phyloP scores from a whole-genome alignment of 2,329 filamentous ascomycete species.

The Aspergillus pseudonomiae region DNA sequence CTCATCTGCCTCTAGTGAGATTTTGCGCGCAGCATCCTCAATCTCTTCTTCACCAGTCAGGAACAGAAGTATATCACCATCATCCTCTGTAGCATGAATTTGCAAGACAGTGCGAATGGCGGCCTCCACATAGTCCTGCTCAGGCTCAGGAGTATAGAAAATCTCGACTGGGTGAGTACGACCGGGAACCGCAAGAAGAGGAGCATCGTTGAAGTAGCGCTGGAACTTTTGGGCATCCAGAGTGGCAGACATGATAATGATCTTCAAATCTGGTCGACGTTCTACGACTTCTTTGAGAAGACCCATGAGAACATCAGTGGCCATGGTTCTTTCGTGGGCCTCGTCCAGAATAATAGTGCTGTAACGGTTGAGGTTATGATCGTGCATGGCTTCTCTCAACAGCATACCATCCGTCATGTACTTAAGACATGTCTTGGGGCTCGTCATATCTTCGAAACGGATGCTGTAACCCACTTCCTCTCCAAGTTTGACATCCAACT shows the following conservation, averaged over 20 bases:
- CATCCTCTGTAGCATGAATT: conserved; percentile 89
- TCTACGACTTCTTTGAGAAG: conserved; percentile 86
- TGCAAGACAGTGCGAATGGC: conserved; percentile 92
- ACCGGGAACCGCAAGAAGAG: conserved; percentile 89
- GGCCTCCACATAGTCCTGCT: conserved; percentile 95
- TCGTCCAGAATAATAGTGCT: conserved; percentile 98
- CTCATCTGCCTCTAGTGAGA: conserved; percentile 86
- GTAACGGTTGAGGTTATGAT: conserved; percentile 87
- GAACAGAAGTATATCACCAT: conserved; percentile 93
- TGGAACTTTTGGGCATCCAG: conserved; percentile 98
- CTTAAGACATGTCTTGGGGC: conserved; percentile 87
- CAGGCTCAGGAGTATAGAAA: conserved; percentile 95
- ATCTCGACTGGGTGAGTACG: conserved; percentile 97
- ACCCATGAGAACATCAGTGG: conserved; percentile 97
- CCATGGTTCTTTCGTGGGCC: conserved; percentile 94
- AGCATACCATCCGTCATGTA: conserved; percentile 99
- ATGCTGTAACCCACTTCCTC: conserved; percentile 98
- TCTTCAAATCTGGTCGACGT: conserved; percentile 86
- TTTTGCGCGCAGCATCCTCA: conserved; percentile 92
- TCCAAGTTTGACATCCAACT: conserved; percentile 90
- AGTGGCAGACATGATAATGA: conserved; percentile 98
- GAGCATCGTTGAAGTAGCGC: conserved; percentile 92
- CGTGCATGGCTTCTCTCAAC: conserved; percentile 92
- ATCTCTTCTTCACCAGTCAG: conserved; percentile 98
- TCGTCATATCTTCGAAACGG: conserved; percentile 94